Conservation (phyloP, 805 yeast genomes). For the Yamadazyma philogaea region DNA sequence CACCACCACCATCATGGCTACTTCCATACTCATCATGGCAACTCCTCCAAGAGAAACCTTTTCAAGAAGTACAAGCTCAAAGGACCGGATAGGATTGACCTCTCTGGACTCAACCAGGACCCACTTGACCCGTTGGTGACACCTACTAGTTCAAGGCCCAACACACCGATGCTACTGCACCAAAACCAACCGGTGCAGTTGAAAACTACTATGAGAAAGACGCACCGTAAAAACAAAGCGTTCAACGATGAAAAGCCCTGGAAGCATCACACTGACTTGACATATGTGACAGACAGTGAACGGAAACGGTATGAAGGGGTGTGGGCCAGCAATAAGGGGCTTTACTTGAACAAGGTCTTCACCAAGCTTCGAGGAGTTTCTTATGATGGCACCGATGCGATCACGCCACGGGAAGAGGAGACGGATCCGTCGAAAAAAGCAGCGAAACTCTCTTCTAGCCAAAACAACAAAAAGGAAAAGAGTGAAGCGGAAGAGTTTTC, state of each 20-base stretch:
- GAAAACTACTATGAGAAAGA: conserved; percentile 51
- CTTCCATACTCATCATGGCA: conserved; percentile 29
- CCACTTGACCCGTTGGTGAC: conserved; percentile 9
- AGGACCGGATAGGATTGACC: conserved; percentile 13
- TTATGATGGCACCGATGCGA: conserved; percentile 17
- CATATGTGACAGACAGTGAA: conserved; percentile 55
- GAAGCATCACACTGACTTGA: conserved; percentile 73
- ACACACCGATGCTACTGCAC: conserved; percentile 13
- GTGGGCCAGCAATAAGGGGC: conserved; percentile 86
- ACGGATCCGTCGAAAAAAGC: conserved; percentile 19
- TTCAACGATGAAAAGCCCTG: conserved; percentile 92
- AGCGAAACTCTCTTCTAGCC: conserved; percentile 32
- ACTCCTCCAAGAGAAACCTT: conserved; percentile 12
- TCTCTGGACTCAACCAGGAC: conserved; percentile 15
- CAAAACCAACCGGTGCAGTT: conserved; percentile 36
- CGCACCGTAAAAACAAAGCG: conserved; percentile 34
- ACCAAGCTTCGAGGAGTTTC: conserved; percentile 31
- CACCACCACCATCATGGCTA: conserved; percentile 30
- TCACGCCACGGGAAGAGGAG: conserved; percentile 8
- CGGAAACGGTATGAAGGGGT: conserved; percentile 88
- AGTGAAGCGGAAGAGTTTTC: conserved; percentile 19
- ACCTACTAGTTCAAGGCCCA: conserved; percentile 15
- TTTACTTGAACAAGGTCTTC: conserved; percentile 44
- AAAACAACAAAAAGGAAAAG: conserved; percentile 15
- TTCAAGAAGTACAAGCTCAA: conserved; percentile 22